A percentile compares a stretch with the other conserved stretches of the same genome.
Evolutionary conservation across 257 asterid species (phyloP).

Genomic region (Gardenia jasminoides): DNA sequence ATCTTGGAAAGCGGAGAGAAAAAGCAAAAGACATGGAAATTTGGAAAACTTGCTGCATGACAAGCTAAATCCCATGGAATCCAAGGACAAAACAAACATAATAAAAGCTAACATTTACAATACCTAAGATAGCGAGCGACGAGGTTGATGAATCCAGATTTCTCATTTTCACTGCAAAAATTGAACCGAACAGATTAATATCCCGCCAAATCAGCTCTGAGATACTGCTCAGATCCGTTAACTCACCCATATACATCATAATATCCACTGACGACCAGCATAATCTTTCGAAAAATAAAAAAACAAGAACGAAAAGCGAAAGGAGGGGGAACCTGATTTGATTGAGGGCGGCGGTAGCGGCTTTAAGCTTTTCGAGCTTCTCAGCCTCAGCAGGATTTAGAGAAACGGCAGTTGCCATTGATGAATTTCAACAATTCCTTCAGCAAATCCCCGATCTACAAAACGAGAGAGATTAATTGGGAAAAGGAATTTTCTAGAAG

Average conservation of each 20-base stretch:
- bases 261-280: not conserved
- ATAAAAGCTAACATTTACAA: not conserved
- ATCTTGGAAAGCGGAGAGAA: not conserved
- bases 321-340: slow-evolving; percentile 60
- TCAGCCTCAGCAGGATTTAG: slow-evolving; percentile 55
- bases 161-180: slow-evolving; percentile 78
- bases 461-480: not conserved
- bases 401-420: slow-evolving; percentile 47
- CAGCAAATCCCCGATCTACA: slow-evolving; percentile 31
- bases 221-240: slow-evolving; percentile 25
- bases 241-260: not conserved
- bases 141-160: slow-evolving; percentile 46
- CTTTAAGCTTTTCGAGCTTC: slow-evolving; percentile 62
- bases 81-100: not conserved
- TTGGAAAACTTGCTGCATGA: not conserved
- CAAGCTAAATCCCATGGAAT: not conserved
- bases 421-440: slow-evolving; percentile 14
- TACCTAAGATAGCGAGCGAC: slow-evolving; percentile 88
- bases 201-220: not conserved
- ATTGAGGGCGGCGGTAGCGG: slow-evolving; percentile 55
- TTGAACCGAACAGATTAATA: not conserved
- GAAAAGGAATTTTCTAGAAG: slow-evolving; percentile 1
- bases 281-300: not conserved
- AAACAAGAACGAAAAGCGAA: not conserved
- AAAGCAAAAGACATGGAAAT: not conserved